phyloP scores from a whole-genome alignment of 352 stramenopile species.

The Thalassiosira oceanica region DNA sequence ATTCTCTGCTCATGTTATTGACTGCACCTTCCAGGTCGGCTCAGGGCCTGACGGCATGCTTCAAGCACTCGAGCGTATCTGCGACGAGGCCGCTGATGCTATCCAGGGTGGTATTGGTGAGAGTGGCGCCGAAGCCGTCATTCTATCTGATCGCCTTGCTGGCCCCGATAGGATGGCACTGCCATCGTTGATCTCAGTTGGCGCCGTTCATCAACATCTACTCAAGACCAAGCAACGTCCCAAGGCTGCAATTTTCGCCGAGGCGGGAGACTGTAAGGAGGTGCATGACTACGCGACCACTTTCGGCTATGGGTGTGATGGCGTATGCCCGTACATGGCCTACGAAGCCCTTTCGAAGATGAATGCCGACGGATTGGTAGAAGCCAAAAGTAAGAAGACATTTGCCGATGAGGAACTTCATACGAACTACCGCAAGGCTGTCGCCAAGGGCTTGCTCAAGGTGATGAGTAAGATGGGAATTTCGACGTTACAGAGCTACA shows the following conservation, averaged over 20 bases:
- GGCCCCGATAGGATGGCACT: constrained; percentile 89
- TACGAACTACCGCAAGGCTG: constrained; percentile 85
- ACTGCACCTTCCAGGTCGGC: constrained; percentile 82
- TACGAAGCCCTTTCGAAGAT: constrained; percentile 94
- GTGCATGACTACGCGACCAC: constrained; percentile 94
- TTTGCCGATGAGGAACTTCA: constrained; percentile 82
- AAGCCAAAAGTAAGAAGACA: constrained; percentile 77
- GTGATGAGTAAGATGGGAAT: constrained; percentile 92
- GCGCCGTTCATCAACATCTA: constrained; percentile 94
- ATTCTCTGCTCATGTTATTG: constrained; percentile 79
- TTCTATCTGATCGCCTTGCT: constrained; percentile 90
- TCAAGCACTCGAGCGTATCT: constrained; percentile 89
- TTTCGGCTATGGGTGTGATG: constrained; percentile 92
- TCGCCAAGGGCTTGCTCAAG: constrained; percentile 86
- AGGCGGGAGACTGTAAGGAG: constrained; percentile 93
- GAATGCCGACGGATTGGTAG: constrained; percentile 88
- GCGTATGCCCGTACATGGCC: constrained; percentile 92
- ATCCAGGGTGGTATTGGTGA: constrained; percentile 82
- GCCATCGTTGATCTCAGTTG: constrained; percentile 91
- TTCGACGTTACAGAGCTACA: constrained; percentile 88
- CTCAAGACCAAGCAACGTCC: constrained; percentile 89
- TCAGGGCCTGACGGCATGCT: constrained; percentile 76
- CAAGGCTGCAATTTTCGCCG: constrained; percentile 89
- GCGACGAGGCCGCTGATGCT: constrained; percentile 89
- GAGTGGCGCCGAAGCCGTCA: constrained; percentile 80